phyloP scores from a whole-genome alignment of 1,284 basidiomycete species.

The Neonothopanus nambi region DNA sequence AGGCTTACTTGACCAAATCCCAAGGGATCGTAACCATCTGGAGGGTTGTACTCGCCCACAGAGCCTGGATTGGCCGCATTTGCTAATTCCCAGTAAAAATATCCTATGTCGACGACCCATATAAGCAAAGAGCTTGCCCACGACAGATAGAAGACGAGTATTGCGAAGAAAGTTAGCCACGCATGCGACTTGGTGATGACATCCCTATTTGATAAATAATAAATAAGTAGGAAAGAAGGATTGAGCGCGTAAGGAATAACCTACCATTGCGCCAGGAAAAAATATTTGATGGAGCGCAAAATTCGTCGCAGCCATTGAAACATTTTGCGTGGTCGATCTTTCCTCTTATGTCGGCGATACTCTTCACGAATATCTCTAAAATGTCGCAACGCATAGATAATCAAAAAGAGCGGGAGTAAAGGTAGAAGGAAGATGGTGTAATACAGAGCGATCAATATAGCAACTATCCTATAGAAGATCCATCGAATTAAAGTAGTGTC shows the following conservation, averaged over 20 bases:
- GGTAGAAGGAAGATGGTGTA: slow-evolving; percentile 2
- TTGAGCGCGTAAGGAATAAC: not conserved
- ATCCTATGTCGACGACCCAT: slow-evolving; percentile 2
- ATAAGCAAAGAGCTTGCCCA: slow-evolving; percentile 12
- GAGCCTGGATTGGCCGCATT: not conserved
- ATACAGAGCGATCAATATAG: not conserved
- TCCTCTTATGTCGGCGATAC: slow-evolving; percentile 15
- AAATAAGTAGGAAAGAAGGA: not conserved
- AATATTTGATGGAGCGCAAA: slow-evolving; percentile 4
- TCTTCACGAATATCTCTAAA: slow-evolving; percentile 15
- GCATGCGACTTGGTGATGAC: slow-evolving; percentile 16
- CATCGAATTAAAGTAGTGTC: slow-evolving; percentile 8
- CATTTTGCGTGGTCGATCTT: slow-evolving; percentile 6
- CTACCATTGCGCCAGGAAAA: slow-evolving; percentile 14
- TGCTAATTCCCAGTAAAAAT: slow-evolving; percentile 5
- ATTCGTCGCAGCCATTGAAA: slow-evolving; percentile 11
- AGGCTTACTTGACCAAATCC: slow-evolving; percentile 14
- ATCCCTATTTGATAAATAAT: slow-evolving; percentile 5
- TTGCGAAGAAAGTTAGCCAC: slow-evolving; percentile 12
- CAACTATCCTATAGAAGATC: slow-evolving; percentile 6
- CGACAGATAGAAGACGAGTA: slow-evolving; percentile 7
- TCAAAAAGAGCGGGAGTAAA: slow-evolving; percentile 9
- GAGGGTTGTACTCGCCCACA: not conserved
- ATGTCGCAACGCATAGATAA: slow-evolving; percentile 16
- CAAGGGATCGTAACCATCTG: slow-evolving; percentile 13